Evolutionary conservation across 1,284 basidiomycete genomes (phyloP), one percentile per base, ranked within the genome.

Genomic region (Trichosporon faecale): DNA sequence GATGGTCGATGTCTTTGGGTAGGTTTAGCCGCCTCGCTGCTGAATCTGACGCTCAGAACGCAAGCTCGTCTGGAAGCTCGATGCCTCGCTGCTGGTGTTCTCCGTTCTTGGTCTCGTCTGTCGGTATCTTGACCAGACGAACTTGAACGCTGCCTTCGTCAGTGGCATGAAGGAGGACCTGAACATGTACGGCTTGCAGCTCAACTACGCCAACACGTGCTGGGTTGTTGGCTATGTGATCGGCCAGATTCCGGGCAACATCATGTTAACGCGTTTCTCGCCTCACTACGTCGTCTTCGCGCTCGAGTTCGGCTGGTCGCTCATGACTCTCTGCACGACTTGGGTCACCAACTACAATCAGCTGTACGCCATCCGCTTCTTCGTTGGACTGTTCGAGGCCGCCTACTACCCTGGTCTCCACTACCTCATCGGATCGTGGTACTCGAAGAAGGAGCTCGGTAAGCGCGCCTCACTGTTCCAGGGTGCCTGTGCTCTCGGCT

Each of bases 391-490:
- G 3, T 76, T 75, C 63, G 78, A 80, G 69, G 75, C 65, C 23
- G 78, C 77, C n/a, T 79, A 78, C 72, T 79, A 80, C 67, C 79
- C 78, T 2, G 77, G 75, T 29, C 74, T 77, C 4, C 75, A 78
- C 70, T 81, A 77, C 67, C 65, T 79, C 5, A 67, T 80, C 2
- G 79, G 79, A 3, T 75, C 72, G 8, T 79, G 78, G 78, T 82
- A 81, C 76, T 79, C 78, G 2, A 73, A 75, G 0, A 70, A 74
- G 12, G 81, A 82, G 66, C 68, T 82, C 29, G 78, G 76, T 11
- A 82, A 82, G 70, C 74, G 81, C 18, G 72, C 76, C 14, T 75
- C 76, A 67, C 79, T 81, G 66, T 82, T 80, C 71, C 78, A 77
- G 77, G 70, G 78, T 11, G 71, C 77, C 8, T 78, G 79, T 0